Evolutionary conservation across 768 basidiomycete species (phyloP).

Genomic region (Tulasnella sp.): DNA sequence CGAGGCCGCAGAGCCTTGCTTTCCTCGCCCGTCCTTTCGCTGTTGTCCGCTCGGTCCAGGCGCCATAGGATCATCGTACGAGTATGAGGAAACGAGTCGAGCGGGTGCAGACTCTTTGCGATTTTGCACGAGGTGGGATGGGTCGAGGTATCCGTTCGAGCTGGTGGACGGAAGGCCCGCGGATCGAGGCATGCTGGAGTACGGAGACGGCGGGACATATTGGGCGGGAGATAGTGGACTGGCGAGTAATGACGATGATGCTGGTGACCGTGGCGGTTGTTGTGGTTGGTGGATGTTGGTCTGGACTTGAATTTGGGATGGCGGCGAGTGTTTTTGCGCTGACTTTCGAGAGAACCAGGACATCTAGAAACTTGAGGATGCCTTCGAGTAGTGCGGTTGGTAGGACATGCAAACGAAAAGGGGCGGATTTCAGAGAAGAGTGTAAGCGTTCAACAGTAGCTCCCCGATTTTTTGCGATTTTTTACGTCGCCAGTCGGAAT

Average conservation of each 20-base stretch:
- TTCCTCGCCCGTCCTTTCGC: background rate
- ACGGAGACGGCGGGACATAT: background rate
- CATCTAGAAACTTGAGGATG: background rate
- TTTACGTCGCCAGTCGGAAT: background rate
- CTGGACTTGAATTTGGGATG: background rate
- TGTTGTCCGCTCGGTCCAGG: background rate
- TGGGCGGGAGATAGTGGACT: background rate
- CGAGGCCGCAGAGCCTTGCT: background rate
- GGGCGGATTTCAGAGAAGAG: background rate
- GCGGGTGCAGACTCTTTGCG: constrained; percentile 4
- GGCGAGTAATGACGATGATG: background rate
- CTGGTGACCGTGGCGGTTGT: background rate
- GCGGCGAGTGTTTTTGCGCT: background rate
- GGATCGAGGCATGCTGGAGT: constrained; percentile 2
- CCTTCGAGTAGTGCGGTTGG: background rate
- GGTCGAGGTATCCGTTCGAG: background rate
- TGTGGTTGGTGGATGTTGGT: background rate
- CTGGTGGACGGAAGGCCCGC: constrained; percentile 3
- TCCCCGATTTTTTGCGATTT: background rate
- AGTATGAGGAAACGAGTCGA: background rate
- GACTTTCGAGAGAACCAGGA: constrained; percentile 4
- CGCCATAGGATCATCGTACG: background rate
- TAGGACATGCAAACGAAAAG: background rate
- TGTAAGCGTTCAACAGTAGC: background rate
- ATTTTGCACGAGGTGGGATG: background rate